Evolutionary conservation across 2,329 filamentous ascomycete genomes (phyloP).

Genomic region (Hortaea werneckii): DNA sequence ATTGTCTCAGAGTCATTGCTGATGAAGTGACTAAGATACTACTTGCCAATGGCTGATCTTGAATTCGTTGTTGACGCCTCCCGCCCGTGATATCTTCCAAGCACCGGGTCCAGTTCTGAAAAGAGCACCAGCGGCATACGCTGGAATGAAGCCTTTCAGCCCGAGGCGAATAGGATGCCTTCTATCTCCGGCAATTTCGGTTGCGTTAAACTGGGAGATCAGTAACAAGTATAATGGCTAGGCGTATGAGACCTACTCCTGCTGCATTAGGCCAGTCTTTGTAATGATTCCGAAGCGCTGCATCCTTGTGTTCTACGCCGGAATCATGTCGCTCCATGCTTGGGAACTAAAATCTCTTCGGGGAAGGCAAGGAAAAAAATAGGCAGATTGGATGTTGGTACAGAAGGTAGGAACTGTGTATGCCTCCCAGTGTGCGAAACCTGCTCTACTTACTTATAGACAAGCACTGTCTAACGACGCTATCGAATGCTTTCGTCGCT

Average conservation of each 20-base stretch:
- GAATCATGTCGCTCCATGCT: too few relatives aligned
- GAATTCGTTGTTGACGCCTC: background rate
- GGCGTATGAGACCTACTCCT: constrained; percentile 1
- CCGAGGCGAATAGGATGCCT: background rate
- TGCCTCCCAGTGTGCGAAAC: too few relatives aligned
- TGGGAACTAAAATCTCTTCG: too few relatives aligned
- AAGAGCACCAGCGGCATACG: background rate
- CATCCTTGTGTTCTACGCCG: too few relatives aligned
- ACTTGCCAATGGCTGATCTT: background rate
- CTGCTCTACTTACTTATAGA: too few relatives aligned
- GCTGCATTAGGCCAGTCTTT: constrained; percentile 11
- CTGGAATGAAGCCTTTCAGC: background rate
- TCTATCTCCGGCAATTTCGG: background rate
- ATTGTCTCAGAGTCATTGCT: too few relatives aligned
- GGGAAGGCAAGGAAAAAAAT: too few relatives aligned
- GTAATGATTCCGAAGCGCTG: constrained; percentile 1
- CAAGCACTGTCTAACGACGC: too few relatives aligned
- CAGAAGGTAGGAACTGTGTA: too few relatives aligned
- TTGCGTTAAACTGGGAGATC: background rate
- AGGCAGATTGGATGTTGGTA: too few relatives aligned
- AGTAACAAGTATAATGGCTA: background rate
- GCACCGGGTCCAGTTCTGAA: background rate
- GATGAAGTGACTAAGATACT: too few relatives aligned
- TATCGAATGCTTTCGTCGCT: too few relatives aligned
- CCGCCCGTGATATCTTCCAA: background rate